phyloP scores from a whole-genome alignment of 2,329 filamentous ascomycete species.

The Phialocephala sp. region DNA sequence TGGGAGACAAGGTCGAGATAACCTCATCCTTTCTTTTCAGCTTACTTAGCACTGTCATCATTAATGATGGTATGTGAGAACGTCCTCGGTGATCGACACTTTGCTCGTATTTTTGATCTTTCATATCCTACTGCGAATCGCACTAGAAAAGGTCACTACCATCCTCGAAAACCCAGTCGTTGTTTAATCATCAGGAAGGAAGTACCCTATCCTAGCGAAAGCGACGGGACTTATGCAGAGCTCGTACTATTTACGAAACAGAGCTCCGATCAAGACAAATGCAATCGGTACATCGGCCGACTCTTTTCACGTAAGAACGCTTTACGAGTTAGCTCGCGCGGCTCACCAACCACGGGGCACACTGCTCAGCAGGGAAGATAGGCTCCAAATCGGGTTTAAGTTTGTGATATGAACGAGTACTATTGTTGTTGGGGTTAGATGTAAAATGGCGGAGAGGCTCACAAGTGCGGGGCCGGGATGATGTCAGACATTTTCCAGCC shows the following conservation, averaged over 20 bases:
- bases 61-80: neutral
- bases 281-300: neutral
- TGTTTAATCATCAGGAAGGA: neutral
- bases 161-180: neutral
- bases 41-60: neutral
- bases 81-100: too few species aligned
- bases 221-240: neutral
- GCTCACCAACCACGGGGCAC: too few species aligned
- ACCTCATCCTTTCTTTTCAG: neutral
- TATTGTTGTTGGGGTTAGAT: too few species aligned
- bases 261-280: neutral
- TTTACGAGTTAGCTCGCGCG: too few species aligned
- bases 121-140: neutral
- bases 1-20: neutral
- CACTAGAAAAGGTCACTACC: too few species aligned
- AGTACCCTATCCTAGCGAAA: neutral
- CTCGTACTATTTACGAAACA: constrained; percentile 3
- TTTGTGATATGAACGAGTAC: too few species aligned
- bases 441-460: too few species aligned
- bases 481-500: too few species aligned
- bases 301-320: neutral
- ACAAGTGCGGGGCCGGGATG: too few species aligned
- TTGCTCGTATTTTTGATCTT: too few species aligned
- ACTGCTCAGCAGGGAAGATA: too few species aligned
- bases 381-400: too few species aligned